Evolutionary conservation across 1,139 yeast genomes (phyloP), one percentile per base, ranked within the genome.

Genomic region (Yamadazyma sp.): DNA sequence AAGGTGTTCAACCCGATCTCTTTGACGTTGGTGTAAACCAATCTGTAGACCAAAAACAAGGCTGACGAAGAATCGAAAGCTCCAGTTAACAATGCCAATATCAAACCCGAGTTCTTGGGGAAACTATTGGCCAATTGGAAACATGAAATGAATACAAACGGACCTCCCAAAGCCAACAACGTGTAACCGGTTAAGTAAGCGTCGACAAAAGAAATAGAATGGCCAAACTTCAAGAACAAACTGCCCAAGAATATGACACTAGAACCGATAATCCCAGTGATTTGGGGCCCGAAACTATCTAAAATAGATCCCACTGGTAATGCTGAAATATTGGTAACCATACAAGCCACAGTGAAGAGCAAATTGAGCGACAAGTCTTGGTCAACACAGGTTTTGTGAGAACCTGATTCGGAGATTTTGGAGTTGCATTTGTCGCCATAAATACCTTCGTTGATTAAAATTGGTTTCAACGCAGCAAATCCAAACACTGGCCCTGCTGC

Each of bases 401-500:
- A 8, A 5, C 17, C 17, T 27, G 20, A 7, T 5, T 28, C 31
- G 12, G 42, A 44, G 15, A 34, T 38, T 2, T 54, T 34, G 8
- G 48, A 38, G 14, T 56, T 58, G 60, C 97, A 91, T 17, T 66
- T 59, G 10, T 79, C 76, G 23, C 71, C 61, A 55, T 91, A 91
- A n/a, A 89, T 81, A 2, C 89, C 88, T 57, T 89, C 91, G 8
- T 70, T 61, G 18, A 87, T 77, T 35, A 91, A 67, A 3, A 89
- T 77, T 4, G 95, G 95, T 56, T 91, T 91, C 40, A 91, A 66
- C 3, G 97, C 97, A 15, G 97, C 96, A 66, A 89, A 91, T 1
- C 97, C 95, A 69, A 91, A 91, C 9, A 89, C 83, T 1, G 95
- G 89, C 2, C 97, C 98, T 0, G 96, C 96, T 2, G 96, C 91